These are phyloP conservation scores for Streptanthus diversifolius DNA, from an alignment of 345 rosid genomes.

Conservation along the genomic window DNA sequence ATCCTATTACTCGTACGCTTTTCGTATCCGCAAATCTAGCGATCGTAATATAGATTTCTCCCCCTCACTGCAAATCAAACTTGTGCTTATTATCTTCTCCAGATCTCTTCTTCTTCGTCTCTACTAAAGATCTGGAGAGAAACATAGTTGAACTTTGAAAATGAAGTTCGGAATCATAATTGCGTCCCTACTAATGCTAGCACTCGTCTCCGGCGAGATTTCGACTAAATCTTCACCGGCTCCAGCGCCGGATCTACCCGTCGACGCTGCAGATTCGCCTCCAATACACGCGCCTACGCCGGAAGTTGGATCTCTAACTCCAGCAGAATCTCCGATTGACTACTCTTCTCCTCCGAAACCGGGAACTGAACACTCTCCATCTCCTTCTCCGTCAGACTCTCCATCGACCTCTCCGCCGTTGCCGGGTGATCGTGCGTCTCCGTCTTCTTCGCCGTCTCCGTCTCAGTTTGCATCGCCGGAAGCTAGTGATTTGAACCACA, in stretches of 20 bases:
- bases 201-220: conserved; percentile 21
- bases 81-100: neutral
- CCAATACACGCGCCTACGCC: neutral
- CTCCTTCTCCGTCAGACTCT: conserved; percentile 32
- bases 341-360: conserved; percentile 28
- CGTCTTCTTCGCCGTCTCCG: neutral
- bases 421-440: conserved; percentile 4
- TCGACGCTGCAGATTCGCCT: conserved; percentile 25
- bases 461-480: conserved; percentile 33
- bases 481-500: conserved; percentile 39
- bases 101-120: conserved; percentile 20
- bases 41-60: neutral
- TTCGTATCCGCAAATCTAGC: conserved; percentile 36
- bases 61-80: neutral
- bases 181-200: neutral
- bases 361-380: conserved; percentile 19
- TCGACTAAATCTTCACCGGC: conserved; percentile 23
- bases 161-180: conserved; percentile 23
- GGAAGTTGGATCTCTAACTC: conserved; percentile 9
- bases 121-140: conserved; percentile 1
- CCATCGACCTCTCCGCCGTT: conserved; percentile 17
- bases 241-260: conserved; percentile 29
- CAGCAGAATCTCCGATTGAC: conserved; percentile 9
- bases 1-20: conserved; percentile 14
- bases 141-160: neutral